Evolutionary conservation across 495 filamentous ascomycete genomes (phyloP).

Genomic region (Pyrenula massariospora): DNA sequence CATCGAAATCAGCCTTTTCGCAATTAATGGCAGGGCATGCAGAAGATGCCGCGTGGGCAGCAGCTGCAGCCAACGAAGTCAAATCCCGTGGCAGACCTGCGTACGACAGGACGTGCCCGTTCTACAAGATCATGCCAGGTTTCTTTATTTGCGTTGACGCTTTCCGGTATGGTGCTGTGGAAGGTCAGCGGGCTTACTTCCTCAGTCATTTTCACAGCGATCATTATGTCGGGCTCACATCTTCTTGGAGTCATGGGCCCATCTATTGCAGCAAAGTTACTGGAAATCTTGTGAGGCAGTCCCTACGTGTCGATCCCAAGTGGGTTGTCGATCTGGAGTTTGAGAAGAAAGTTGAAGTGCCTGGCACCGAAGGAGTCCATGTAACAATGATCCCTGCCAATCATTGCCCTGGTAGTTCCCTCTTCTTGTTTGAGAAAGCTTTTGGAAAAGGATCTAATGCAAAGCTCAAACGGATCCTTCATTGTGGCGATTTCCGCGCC

Average conservation of each 20-base stretch:
- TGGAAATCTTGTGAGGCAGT: slow-evolving; percentile 74
- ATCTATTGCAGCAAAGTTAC: slow-evolving; percentile 95
- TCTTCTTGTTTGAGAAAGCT: slow-evolving; percentile 84
- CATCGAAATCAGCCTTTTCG: slow-evolving; percentile 60
- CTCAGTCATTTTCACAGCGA: slow-evolving; percentile 97
- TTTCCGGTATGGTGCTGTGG: slow-evolving; percentile 86
- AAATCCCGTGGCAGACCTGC: slow-evolving; percentile 78
- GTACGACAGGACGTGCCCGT: slow-evolving; percentile 83
- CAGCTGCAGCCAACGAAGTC: slow-evolving; percentile 67
- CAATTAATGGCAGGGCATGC: slow-evolving; percentile 86
- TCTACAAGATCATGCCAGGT: slow-evolving; percentile 94
- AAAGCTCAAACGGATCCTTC: slow-evolving; percentile 65
- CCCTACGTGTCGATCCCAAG: slow-evolving; percentile 75
- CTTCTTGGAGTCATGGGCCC: slow-evolving; percentile 82
- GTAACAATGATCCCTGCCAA: slow-evolving; percentile 96
- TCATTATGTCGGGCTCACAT: slow-evolving; percentile 85
- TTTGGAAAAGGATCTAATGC: slow-evolving; percentile 44
- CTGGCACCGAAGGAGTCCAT: slow-evolving; percentile 63
- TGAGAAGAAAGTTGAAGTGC: slow-evolving; percentile 68
- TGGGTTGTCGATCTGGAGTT: slow-evolving; percentile 81
- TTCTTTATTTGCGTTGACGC: slow-evolving; percentile 92
- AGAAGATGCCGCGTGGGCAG: slow-evolving; percentile 83
- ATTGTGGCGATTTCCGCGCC: slow-evolving; percentile 93
- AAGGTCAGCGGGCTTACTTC: slow-evolving; percentile 91
- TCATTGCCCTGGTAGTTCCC: slow-evolving; percentile 88